Evolutionary conservation across 306 rosid species (phyloP), one percentile per base, ranked within the genome.

Genomic region (Lathyrus tuberosus): DNA sequence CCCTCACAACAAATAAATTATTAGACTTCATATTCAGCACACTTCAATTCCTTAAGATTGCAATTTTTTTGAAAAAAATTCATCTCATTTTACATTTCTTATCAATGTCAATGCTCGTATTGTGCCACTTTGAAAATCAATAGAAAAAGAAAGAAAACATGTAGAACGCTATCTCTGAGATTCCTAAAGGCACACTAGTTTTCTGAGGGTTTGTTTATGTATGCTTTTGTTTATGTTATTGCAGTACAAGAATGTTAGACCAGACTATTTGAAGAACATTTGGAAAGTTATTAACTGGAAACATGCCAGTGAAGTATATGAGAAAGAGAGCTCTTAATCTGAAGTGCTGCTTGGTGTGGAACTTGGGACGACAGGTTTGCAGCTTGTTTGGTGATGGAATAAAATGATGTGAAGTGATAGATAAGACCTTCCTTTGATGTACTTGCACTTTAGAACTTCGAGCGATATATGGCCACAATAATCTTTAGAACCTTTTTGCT

Each of bases 161-260:
- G 1, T 5, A 30, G n/a, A 17, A 22, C 28, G 49, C 52, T 4
- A 20, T 20, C 14, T 51, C 5, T 38, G 24, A 26, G 31, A 30
- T 68, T 77, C 30, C 16, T 67, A 47, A 53, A 30, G 63, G 43
- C 20, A 49, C 70, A 10, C 43, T 16, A 20, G 30, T 75, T 67
- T 48, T 71, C 40, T 48, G 3, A 75, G 59, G 33, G 30, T 57
- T 56, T 62, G 38, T 69, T 79, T 46, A 83, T 66, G 47, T 64
- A 22, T 73, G 68, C 43, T 62, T 11, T 70, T 70, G 70, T 42
- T 81, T 75, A 57, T 76, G 71, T 47, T 58, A 26, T 69, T 84
- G 87, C 95, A 94, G 99, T 94, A 94, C 89, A 94, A 94, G 83
- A 94, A 94, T 79, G 97, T 88, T 5, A 86, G 92, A 68, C 99